phyloP scores from a whole-genome alignment of 306 rosid species.

The Boehmeria nivea region DNA sequence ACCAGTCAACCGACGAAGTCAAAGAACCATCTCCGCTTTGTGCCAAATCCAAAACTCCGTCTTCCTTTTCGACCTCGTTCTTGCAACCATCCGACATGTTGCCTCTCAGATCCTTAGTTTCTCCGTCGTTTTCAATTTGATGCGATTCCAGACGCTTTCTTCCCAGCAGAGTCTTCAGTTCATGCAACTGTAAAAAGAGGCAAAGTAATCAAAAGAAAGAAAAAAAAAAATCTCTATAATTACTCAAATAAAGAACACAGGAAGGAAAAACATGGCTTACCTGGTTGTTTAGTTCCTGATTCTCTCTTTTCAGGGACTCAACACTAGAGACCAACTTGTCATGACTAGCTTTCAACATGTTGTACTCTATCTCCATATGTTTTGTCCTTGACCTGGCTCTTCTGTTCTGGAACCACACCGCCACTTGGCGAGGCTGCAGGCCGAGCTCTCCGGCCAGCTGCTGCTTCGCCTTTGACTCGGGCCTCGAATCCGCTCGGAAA shows the following conservation, averaged over 20 bases:
- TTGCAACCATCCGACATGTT: not conserved
- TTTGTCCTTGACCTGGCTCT: constrained; percentile 21
- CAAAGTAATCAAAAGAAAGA: not conserved
- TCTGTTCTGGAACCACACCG: constrained; percentile 24
- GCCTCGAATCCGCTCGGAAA: constrained; percentile 16
- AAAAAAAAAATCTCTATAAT: not conserved
- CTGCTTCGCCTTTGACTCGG: constrained; percentile 9
- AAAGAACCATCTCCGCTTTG: not conserved
- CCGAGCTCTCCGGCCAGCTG: constrained; percentile 21
- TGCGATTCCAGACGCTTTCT: not conserved
- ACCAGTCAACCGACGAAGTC: not conserved
- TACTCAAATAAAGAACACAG: too few species aligned
- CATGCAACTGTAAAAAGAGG: constrained; percentile 5
- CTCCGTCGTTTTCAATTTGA: not conserved
- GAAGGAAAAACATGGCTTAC: not conserved
- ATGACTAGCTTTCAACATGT: constrained; percentile 11
- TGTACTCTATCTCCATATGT: constrained; percentile 17
- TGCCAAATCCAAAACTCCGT: not conserved
- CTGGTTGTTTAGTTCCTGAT: constrained; percentile 3
- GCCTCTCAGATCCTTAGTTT: not conserved
- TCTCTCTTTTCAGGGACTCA: constrained; percentile 10
- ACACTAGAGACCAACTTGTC: not conserved
- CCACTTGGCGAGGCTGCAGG: constrained; percentile 23
- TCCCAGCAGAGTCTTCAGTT: constrained; percentile 1
- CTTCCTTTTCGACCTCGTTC: not conserved